These are phyloP conservation scores for Monosporascus sp. DNA, from an alignment of 2,329 filamentous ascomycete species.

Conservation along the genomic window DNA sequence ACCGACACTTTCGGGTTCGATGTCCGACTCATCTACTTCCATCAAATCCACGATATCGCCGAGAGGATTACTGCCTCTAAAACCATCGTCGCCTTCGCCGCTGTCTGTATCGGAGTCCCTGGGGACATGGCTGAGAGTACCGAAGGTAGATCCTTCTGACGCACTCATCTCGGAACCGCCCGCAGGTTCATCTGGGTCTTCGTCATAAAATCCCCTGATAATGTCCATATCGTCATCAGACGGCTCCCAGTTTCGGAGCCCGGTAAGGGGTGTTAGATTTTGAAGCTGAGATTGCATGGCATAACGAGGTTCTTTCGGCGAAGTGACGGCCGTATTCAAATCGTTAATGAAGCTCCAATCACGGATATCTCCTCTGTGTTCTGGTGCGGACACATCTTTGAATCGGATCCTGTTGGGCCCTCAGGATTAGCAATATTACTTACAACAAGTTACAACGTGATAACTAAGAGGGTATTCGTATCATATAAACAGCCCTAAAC, in stretches of 20 bases:
- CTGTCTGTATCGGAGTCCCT: background rate
- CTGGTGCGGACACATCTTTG: constrained; percentile 30
- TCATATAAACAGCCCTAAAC: no score
- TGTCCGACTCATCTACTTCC: constrained; percentile 1
- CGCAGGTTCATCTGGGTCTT: background rate
- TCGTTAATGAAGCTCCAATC: constrained; percentile 32
- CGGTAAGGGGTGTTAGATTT: constrained; percentile 16
- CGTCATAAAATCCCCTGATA: constrained; percentile 18
- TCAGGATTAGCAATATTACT: no score
- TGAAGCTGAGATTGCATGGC: constrained; percentile 13
- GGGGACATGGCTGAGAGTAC: background rate
- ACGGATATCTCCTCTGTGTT: constrained; percentile 12
- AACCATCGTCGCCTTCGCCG: constrained; percentile 1
- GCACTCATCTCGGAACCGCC: constrained; percentile 1
- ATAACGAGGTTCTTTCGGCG: constrained; percentile 14
- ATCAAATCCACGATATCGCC: background rate
- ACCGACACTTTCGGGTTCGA: no score
- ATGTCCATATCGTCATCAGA: constrained; percentile 12
- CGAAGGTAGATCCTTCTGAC: background rate
- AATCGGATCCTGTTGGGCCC: constrained; percentile 27
- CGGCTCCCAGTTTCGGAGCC: constrained; percentile 11
- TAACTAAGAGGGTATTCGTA: no score
- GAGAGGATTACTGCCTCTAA: background rate
- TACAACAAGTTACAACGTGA: no score
- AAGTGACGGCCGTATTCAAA: constrained; percentile 19